Evolutionary conservation across 768 basidiomycete species (phyloP), one percentile per base, ranked within the genome.

Genomic region (Stropharia rugosoannulata): DNA sequence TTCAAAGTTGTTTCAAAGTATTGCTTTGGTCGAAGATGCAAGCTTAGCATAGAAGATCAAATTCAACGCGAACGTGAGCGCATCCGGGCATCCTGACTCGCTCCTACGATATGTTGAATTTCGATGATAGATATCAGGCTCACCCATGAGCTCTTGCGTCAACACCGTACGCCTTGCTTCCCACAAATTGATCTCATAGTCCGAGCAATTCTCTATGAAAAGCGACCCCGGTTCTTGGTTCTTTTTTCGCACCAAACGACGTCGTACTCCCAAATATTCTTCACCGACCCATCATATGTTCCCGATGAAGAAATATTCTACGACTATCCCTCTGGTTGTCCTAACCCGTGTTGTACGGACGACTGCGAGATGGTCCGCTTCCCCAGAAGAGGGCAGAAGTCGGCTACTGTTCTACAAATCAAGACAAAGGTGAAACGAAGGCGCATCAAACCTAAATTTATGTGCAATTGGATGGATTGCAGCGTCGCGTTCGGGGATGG

Each of bases 391-490:
- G 88, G 89, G 2, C 62, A 80, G 18, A 83, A 84, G 54, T 76
- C 73, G 2, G 88, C 89, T 5, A 79, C 79, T 3, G 75, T 90
- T 40, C 76, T 90, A 36, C 77, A 85, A 40, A 77, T 88, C 63
- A 83, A 81, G 60, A 76, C 80, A n/a, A 81, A 82, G 47, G 55
- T 49, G 51, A 76, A 72, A 60, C 75, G 78, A 47, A 81, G 74
- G 61, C 77, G 76, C 49, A 69, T 85, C 10, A 81, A 77, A 60
- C 64, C 75, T 32, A 77, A 74, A 58, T 82, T 86, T 67, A 89
- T 90, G 86, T 90, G 89, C 70, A 90, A 90, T 62, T 90, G 89
- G 89, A 85, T 89, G 51, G 87, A 89, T 61, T 90, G 89, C 64
- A 75, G 81, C 58, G 75, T 83, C 35, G 76, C 75, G 56, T 90